phyloP scores from a whole-genome alignment of 1,284 basidiomycete species.

The Anthracocystis panici-leucophaei region DNA sequence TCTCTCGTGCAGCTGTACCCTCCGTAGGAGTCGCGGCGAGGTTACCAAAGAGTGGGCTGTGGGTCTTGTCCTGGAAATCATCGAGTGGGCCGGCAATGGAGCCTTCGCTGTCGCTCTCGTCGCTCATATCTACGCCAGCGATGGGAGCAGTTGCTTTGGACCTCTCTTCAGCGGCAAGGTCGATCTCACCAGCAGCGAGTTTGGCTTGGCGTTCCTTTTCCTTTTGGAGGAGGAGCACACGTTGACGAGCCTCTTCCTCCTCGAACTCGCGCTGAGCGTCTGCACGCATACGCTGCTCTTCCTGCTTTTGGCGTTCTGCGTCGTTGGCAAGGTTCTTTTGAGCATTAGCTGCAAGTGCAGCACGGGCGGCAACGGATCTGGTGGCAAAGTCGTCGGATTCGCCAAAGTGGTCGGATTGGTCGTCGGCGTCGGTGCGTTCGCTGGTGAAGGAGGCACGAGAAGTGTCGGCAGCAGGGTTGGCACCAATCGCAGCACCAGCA shows the following conservation, averaged over 20 bases:
- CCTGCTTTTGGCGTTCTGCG: slow-evolving; percentile 49
- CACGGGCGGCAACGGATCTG: slow-evolving; percentile 58
- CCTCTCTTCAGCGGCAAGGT: slow-evolving; percentile 29
- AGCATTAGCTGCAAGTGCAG: slow-evolving; percentile 66
- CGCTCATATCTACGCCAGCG: slow-evolving; percentile 65
- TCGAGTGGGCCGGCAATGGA: slow-evolving; percentile 42
- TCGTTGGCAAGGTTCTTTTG: slow-evolving; percentile 57
- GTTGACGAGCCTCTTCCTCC: slow-evolving; percentile 61
- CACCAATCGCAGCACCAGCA: slow-evolving; percentile 12
- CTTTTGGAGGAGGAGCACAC: slow-evolving; percentile 50
- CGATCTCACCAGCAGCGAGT: slow-evolving; percentile 48
- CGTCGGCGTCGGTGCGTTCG: slow-evolving; percentile 53
- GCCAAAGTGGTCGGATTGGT: slow-evolving; percentile 41
- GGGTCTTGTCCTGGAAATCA: slow-evolving; percentile 53
- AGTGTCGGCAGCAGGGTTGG: slow-evolving; percentile 25
- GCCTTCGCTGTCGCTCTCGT: slow-evolving; percentile 66
- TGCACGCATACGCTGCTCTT: slow-evolving; percentile 51
- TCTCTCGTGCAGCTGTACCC: slow-evolving; percentile 33
- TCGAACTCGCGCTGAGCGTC: slow-evolving; percentile 60
- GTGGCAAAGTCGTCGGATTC: slow-evolving; percentile 55
- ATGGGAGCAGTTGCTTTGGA: slow-evolving; percentile 59
- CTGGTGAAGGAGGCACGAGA: slow-evolving; percentile 50
- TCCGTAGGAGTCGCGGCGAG: slow-evolving; percentile 34
- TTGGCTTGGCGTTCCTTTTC: slow-evolving; percentile 56
- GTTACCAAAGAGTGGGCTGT: slow-evolving; percentile 62